Evolutionary conservation across 768 basidiomycete species (phyloP), one percentile per base, ranked within the genome.

Genomic region (Xerocomellus amylosporus): DNA sequence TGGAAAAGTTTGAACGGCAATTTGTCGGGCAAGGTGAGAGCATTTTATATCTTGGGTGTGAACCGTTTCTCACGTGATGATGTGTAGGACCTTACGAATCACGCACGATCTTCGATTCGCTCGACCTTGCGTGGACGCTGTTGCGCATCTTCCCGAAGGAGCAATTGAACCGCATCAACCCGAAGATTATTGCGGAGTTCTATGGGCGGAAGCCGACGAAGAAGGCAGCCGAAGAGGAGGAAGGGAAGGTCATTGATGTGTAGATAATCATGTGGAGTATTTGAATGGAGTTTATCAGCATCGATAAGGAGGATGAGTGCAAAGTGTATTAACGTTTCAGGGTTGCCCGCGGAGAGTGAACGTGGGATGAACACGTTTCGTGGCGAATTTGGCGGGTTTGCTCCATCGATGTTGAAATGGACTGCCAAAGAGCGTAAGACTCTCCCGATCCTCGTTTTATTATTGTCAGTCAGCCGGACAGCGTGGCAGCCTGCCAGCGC

Each of bases 81-180:
- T 54, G 24, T 48, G 34, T 66, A 95, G 93, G 93, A 52, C 81
- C 91, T 28, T 96, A 96, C 73, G 97, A 98, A 75, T 87, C 94
- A 45, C 86, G 97, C 55, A 92, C 91, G 48, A 88, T 99, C 74
- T 97, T 97, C 70, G 96, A 99, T 65, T 95, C 93, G 47, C 83
- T 99, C 41, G 97, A 99, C 75, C 80, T 98, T 51, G 97, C 94
- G 20, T 99, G 97, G 97, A 88, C 88, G 22, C 75, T 99, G 49
- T 80, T 99, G 62, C 88, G 97, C 62, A 96, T 96, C 70, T 99
- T 98, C 90, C 97, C 97, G 56, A 94, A 95, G 74, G 96, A 98
- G 75, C 91, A 93, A 73, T 82, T 98, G 61, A 98, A 98, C 78
- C 91, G 95, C 66, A 95, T 98, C 79, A 93, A 86, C 70, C 94